Conservation (phyloP, 495 filamentous ascomycete genomes). For the Aspergillus campestris region DNA sequence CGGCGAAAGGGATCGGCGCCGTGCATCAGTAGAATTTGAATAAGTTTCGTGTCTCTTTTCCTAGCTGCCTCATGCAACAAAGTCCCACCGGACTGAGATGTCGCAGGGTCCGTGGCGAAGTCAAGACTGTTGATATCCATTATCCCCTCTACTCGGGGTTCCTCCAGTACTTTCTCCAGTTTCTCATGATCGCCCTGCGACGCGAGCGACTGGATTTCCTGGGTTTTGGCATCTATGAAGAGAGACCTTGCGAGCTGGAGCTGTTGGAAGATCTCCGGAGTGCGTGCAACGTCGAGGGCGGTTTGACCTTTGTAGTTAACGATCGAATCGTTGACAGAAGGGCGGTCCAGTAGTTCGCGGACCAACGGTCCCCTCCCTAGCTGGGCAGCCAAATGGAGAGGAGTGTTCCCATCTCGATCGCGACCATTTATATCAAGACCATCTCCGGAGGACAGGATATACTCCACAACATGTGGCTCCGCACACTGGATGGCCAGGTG, state of each 20-base stretch:
- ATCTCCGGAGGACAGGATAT: conserved; percentile 64
- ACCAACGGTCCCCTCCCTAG: conserved; percentile 75
- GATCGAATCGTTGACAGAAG: conserved; percentile 79
- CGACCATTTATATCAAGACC: conserved; percentile 76
- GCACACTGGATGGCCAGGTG: conserved; percentile 97
- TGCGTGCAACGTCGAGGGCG: conserved; percentile 80
- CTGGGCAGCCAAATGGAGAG: conserved; percentile 78
- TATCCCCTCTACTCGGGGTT: conserved; percentile 72
- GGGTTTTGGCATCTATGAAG: conserved; percentile 78
- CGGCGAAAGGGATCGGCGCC: conserved; percentile 96
- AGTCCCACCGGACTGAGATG: conserved; percentile 71
- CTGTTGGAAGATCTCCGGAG: conserved; percentile 89
- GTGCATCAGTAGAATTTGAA: conserved; percentile 83
- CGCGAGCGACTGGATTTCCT: conserved; percentile 72
- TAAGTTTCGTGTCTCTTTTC: conserved; percentile 72
- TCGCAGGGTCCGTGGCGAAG: conserved; percentile 70
- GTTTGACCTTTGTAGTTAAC: conserved; percentile 84
- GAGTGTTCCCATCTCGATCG: conserved; percentile 88
- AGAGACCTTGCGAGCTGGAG: conserved; percentile 85
- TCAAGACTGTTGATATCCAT: conserved; percentile 88
- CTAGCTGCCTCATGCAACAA: conserved; percentile 90
- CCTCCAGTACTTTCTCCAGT: conserved; percentile 70
- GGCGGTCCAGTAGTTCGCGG: conserved; percentile 66
- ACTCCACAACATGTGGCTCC: conserved; percentile 92
- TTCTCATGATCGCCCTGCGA: conserved; percentile 61